Evolutionary conservation across 2,329 filamentous ascomycete species (phyloP), one percentile per base, ranked within the genome.

Genomic region (Aspergillus udagawae): DNA sequence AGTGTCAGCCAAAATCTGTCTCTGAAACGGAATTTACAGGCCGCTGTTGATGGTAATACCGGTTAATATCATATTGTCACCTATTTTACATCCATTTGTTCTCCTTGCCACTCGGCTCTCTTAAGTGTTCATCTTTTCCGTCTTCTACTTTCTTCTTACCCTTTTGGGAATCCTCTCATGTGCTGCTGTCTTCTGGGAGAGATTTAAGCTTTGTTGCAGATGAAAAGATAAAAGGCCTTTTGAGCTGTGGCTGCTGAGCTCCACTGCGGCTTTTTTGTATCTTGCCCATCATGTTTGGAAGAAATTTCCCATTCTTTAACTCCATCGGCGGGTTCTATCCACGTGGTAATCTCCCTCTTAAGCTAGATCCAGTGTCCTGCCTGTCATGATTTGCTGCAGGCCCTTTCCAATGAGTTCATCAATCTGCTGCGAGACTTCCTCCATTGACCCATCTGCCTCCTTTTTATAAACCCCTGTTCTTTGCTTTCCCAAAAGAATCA

Each of bases 21-120:
- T 57, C 65, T 75, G 61, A 79, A 78, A 68, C 73, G 75, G 66
- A 74, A 66, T 61, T 68, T 77, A 54, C 76, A 77, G 68, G 70
- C 73, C 61, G 69, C 72, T 65, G 74, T 77, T 63, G 77, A 79
- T 70, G 77, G 77, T 79, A 77, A 76, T 71, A 69, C 61, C 54
- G 58, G 51, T 62, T 61, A 60, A 58, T 63, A 58, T 58, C 54
- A 58, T 59, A 55, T 57, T 52, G 47, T 52, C 38, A 45, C 28
- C 27, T 27, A 38, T 42, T 32, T 52, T 14, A 17, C 32, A 35
- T 29, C 32, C 42, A 44, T 59, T 48, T 48, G 48, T 58, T 49
- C 54, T 51, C n/a, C 21, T 58, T 41, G 49, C 44, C 44, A 25
- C 21, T 47, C 10, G 20, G 6, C 42, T 25, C 21, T 47, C 14